Evolutionary conservation across 1,284 basidiomycete genomes (phyloP), one percentile per base, ranked within the genome.

Genomic region (Sporisorium scitamineum): DNA sequence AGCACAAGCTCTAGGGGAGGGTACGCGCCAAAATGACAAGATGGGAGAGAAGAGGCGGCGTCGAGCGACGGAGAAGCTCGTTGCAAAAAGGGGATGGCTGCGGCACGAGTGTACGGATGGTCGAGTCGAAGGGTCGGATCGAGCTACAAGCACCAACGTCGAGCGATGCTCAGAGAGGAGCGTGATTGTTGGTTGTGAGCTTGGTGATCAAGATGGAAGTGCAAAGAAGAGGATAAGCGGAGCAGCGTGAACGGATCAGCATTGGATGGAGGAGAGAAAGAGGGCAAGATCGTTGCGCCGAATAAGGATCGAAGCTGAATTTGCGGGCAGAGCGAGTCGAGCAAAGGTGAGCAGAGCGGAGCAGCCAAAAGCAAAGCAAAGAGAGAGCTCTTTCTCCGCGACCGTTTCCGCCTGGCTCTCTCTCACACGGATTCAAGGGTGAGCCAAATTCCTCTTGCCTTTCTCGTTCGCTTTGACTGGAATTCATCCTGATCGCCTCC

Each of bases 1-100:
- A 55, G 63, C 63, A 55, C 27, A 24, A 44, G 63, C 52, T 66
- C 29, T 16, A 18, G 20, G 11, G 18, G 16, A 32, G 7, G 26
- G 26, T 0, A 26, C 45, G n/a, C 5, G 55, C 32, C 44, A n/a
- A n/a, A n/a, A n/a, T n/a, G n/a, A n/a, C n/a, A n/a, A n/a, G n/a
- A n/a, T n/a, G n/a, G n/a, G n/a, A n/a, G n/a, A n/a, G n/a, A n/a
- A n/a, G 20, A 22, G 39, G 22, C 10, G 14, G 32, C 26, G 48
- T n/a, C 8, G n/a, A 51, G 37, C 27, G 14, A 29, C 18, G 32
- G 34, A 39, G 11, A 13, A 8, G 26, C 5, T 47, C 9, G 22
- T 26, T 3, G 22, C 44, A 45, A 22, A n/a, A 1, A 26, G 24
- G 26, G 44, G 44, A 26, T 11, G 22, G 44, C 7, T 18, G 45